These are phyloP conservation scores for Diaporthe sp. DNA, from an alignment of 2,329 filamentous ascomycete genomes.

Conservation along the genomic window DNA sequence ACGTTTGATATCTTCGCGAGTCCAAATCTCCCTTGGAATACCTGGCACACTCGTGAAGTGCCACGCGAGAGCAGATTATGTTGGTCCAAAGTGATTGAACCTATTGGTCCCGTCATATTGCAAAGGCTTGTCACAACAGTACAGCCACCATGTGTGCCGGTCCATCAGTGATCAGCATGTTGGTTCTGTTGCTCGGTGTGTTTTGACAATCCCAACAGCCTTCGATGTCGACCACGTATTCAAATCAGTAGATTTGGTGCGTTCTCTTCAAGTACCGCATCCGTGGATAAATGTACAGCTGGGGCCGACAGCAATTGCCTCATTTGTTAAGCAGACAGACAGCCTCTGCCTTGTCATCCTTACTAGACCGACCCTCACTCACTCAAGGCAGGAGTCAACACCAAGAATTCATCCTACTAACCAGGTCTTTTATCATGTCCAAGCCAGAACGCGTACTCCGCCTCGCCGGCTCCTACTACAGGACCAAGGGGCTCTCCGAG, in stretches of 20 bases:
- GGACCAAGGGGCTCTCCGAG: background rate
- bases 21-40: too few relatives aligned
- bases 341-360: background rate
- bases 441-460: conserved; percentile 17
- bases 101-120: too few relatives aligned
- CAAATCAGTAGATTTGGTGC: background rate
- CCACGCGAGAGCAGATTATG: background rate
- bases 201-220: background rate
- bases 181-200: background rate
- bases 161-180: background rate
- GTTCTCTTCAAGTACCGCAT: too few relatives aligned
- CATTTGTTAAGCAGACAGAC: background rate
- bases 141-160: background rate
- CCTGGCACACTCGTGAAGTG: too few relatives aligned
- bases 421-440: conserved; percentile 46
- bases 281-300: background rate
- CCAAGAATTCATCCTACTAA: background rate
- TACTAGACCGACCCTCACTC: background rate
- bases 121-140: too few relatives aligned
- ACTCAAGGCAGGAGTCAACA: background rate
- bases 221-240: too few relatives aligned
- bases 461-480: background rate
- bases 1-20: too few relatives aligned
- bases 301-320: background rate
- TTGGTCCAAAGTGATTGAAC: background rate